These are phyloP conservation scores for Emmonsia crescens DNA, from an alignment of 2,329 filamentous ascomycete species.

Conservation along the genomic window DNA sequence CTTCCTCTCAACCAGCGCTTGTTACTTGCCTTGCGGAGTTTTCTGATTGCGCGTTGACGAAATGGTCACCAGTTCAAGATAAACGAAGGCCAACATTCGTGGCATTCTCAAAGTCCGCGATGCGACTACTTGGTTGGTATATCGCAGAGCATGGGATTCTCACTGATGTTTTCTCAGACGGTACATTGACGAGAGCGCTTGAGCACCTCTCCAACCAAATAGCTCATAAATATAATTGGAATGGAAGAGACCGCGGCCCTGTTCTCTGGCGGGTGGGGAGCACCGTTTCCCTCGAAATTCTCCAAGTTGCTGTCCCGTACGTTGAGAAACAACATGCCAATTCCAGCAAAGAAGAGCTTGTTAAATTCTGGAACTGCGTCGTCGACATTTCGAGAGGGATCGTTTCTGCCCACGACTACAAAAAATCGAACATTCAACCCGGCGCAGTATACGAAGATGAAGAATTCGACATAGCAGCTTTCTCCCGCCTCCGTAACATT, in stretches of 20 bases:
- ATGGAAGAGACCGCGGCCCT: slow-evolving; percentile 56
- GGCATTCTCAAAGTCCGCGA: slow-evolving; percentile 74
- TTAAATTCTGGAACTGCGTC: slow-evolving; percentile 60
- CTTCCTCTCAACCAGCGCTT: slow-evolving; percentile 26
- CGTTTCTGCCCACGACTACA: slow-evolving; percentile 50
- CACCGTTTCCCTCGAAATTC: slow-evolving; percentile 54
- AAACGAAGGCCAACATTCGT: slow-evolving; percentile 64
- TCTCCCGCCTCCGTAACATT: slow-evolving; percentile 53
- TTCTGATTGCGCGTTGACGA: slow-evolving; percentile 46
- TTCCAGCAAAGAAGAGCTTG: slow-evolving; percentile 29
- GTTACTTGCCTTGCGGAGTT: slow-evolving; percentile 52
- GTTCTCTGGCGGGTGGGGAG: slow-evolving; percentile 75
- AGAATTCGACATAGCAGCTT: slow-evolving; percentile 67
- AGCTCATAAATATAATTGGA: slow-evolving; percentile 68
- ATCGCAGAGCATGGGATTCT: slow-evolving; percentile 37
- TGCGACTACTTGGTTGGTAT: slow-evolving; percentile 51
- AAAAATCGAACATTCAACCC: slow-evolving; percentile 33
- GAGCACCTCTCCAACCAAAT: slow-evolving; percentile 60
- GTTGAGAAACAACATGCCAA: slow-evolving; percentile 37
- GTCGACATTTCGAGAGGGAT: slow-evolving; percentile 58
- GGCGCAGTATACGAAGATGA: slow-evolving; percentile 55
- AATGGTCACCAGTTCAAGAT: slow-evolving; percentile 27
- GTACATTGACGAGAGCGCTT: slow-evolving; percentile 55
- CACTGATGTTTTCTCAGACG: slow-evolving; percentile 57
- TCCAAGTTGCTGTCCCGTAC: slow-evolving; percentile 55